These are phyloP conservation scores for Epithele typhae DNA, from an alignment of 768 basidiomycete species.

Conservation along the genomic window DNA sequence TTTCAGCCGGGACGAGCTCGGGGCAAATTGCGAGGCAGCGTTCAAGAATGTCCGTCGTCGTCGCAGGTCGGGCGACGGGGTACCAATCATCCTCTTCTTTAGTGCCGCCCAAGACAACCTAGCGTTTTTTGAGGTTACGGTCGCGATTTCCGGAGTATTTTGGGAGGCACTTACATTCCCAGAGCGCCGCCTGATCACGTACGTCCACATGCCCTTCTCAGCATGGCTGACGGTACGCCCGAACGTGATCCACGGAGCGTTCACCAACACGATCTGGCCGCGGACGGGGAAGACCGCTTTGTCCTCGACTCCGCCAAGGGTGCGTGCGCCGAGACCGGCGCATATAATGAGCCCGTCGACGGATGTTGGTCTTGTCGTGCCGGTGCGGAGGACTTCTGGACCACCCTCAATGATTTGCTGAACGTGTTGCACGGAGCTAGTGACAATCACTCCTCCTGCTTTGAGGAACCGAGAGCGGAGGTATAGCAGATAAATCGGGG, in stretches of 20 bases:
- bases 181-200: conserved; percentile 59
- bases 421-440: conserved; percentile 63
- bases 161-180: conserved; percentile 38
- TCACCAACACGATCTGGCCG: conserved; percentile 41
- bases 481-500: conserved; percentile 58
- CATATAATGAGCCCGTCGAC: conserved; percentile 64
- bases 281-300: conserved; percentile 42
- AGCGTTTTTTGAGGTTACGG: too few species aligned
- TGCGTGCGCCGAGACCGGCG: conserved; percentile 56
- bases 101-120: conserved; percentile 61
- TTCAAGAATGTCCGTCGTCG: conserved; percentile 53
- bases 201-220: conserved; percentile 45
- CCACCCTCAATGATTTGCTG: conserved; percentile 66
- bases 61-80: conserved; percentile 59
- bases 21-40: conserved; percentile 33
- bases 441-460: conserved; percentile 57
- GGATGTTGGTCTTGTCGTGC: conserved; percentile 5
- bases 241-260: conserved; percentile 48
- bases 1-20: conserved; percentile 26
- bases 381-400: conserved; percentile 17
- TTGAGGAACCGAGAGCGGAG: conserved; percentile 54
- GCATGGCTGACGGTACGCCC: conserved; percentile 43
- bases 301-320: conserved; percentile 50
- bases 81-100: conserved; percentile 63
- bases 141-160: neutral